These are phyloP conservation scores for Rhizopogon sp. DNA, from an alignment of 768 basidiomycete genomes.

Conservation along the genomic window DNA sequence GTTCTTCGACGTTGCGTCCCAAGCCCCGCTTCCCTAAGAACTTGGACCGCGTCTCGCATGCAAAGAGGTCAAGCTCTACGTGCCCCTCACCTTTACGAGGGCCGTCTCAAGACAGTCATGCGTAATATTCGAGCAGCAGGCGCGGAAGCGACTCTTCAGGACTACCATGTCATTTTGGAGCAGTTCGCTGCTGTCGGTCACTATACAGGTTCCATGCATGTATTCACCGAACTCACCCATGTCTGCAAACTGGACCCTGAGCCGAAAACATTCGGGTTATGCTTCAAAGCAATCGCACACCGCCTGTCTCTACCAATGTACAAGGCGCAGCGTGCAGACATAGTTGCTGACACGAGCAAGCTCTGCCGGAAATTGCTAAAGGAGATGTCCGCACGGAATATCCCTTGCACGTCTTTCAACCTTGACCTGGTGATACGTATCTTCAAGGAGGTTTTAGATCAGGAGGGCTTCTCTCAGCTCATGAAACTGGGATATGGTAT, in stretches of 20 bases:
- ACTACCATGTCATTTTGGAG: constrained; percentile 71
- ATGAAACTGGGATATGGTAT: constrained; percentile 71
- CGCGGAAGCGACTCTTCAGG: constrained; percentile 44
- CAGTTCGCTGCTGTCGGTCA: constrained; percentile 79
- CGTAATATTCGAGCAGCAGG: constrained; percentile 56
- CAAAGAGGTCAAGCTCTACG: constrained; percentile 30
- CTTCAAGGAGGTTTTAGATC: constrained; percentile 56
- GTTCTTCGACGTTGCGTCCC: constrained; percentile 67
- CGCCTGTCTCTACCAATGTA: constrained; percentile 58
- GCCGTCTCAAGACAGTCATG: constrained; percentile 62
- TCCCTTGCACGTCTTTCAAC: constrained; percentile 52
- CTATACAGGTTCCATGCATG: constrained; percentile 49
- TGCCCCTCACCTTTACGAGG: constrained; percentile 54
- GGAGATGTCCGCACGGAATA: constrained; percentile 48
- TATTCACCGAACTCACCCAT: constrained; percentile 54
- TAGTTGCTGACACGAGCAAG: constrained; percentile 39
- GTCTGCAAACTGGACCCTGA: constrained; percentile 40
- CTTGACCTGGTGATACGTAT: constrained; percentile 68
- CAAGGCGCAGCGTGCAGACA: constrained; percentile 26
- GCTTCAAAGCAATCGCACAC: constrained; percentile 66
- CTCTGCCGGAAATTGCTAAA: constrained; percentile 47
- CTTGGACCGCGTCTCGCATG: constrained; percentile 36
- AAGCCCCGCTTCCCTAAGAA: constrained; percentile 39
- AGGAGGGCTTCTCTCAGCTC: constrained; percentile 50
- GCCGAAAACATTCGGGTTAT: constrained; percentile 54